Percentiles rank a stretch among this genome's conserved stretches.
phyloP scores from a whole-genome alignment of 495 filamentous ascomycete genomes.

The Podospora bellae-mahoneyi region DNA sequence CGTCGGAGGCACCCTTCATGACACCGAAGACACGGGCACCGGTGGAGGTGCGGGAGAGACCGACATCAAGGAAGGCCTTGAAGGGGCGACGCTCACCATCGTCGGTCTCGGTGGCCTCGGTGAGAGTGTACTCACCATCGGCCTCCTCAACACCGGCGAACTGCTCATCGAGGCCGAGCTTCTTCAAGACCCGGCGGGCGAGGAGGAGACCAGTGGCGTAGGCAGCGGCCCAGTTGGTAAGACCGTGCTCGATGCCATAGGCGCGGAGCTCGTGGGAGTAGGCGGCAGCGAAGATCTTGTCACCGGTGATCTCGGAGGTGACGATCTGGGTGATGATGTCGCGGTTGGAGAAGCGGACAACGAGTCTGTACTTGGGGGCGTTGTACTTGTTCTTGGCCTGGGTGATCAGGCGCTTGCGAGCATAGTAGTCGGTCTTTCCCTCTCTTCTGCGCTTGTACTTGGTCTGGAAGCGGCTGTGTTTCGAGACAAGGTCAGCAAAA shows the following conservation, averaged over 20 bases:
- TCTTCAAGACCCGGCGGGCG: constrained; percentile 92
- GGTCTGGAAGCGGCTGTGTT: constrained; percentile 92
- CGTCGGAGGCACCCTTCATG: constrained; percentile 99
- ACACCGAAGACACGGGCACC: constrained; percentile 98
- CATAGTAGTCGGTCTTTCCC: constrained; percentile 99
- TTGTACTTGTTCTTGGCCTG: constrained; percentile 99
- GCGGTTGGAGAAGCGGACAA: constrained; percentile 99
- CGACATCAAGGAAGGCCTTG: constrained; percentile 98
- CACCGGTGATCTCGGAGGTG: constrained; percentile 91
- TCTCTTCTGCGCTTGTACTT: constrained; percentile 97
- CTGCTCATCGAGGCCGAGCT: constrained; percentile 87
- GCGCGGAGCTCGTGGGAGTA: constrained; percentile 97
- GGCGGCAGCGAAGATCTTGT: constrained; percentile 90
- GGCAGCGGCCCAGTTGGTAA: constrained; percentile 99
- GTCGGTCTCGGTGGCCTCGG: constrained; percentile 81
- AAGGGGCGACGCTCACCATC: constrained; percentile 92
- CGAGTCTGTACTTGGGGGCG: constrained; percentile 98
- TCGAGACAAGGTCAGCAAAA: constrained; percentile 20
- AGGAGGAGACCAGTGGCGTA: constrained; percentile 96
- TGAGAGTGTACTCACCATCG: constrained; percentile 89
- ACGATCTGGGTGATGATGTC: constrained; percentile 98
- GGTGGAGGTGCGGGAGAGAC: constrained; percentile 92
- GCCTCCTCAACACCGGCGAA: constrained; percentile 94
- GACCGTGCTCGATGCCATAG: constrained; percentile 95
- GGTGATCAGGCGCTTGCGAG: constrained; percentile 97